Evolutionary conservation across 2,329 filamentous ascomycete species (phyloP), one percentile per base, ranked within the genome.

Genomic region (Fusarium dlaminii): DNA sequence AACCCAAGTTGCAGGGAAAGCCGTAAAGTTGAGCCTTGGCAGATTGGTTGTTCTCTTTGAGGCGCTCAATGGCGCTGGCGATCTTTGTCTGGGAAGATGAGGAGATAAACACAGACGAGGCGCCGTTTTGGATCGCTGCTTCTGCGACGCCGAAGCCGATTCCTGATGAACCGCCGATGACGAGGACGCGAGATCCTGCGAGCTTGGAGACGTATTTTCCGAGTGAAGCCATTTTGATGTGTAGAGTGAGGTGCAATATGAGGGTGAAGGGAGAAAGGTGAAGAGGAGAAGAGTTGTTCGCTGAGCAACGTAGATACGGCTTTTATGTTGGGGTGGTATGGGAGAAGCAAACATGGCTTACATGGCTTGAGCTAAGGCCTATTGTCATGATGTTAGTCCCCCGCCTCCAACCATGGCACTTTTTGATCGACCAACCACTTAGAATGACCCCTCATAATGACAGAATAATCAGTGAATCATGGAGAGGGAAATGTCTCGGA

Each of bases 91-190:
- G 69, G 5, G 61, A 72, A 4, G 58, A 73, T 1, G 74, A 77
- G 0, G 74, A 74, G 27, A 76, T 72, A 15, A 75, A 75, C 11
- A 73, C 61, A 8, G 70, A 66, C 0, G 69, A 51, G 0, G 75
- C 74, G 6, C 75, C 75, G 42, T 75, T 66, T 0, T 74, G 60
- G 8, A 76, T 42, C 2, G 66, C 72, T 11, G 63, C 70, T 49
- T 77, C 75, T 20, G 75, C 74, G 22, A 76, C 75, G 12, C 70
- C 75, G 4, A 75, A 76, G 14, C 75, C 75, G 18, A 76, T 74
- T 24, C 75, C 75, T 22, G 72, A 72, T 27, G 72, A 68, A 18
- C 74, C 75, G 13, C 74, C 75, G 22, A 77, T 76, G 64, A 77
- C 59, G 3, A 77, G 73, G 11, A 77, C 71, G n/a, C 73, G 73